Conservation (phyloP, 2,329 filamentous ascomycete genomes). For the Biscogniauxia mediterranea region DNA sequence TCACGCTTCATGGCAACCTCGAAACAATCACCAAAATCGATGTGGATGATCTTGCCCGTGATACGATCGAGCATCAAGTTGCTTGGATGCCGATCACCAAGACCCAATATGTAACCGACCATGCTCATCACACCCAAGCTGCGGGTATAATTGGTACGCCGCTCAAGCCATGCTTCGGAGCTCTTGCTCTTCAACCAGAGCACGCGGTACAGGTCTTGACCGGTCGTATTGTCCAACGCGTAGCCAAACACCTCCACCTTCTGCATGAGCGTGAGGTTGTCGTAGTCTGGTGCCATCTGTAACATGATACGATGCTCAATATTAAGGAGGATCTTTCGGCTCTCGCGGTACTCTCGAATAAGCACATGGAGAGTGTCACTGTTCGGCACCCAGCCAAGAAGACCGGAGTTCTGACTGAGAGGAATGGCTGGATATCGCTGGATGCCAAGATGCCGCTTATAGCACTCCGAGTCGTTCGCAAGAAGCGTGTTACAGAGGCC, state of each 20-base stretch:
- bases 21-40: constrained; percentile 99
- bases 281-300: constrained; percentile 98
- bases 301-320: constrained; percentile 99
- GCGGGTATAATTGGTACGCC: constrained; percentile 97
- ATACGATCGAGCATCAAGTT: constrained; percentile 96
- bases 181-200: constrained; percentile 99
- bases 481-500: constrained; percentile 95
- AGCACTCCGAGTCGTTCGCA: constrained; percentile 89
- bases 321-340: constrained; percentile 93
- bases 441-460: constrained; percentile 95
- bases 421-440: constrained; percentile 97
- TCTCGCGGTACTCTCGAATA: constrained; percentile 96
- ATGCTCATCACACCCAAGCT: constrained; percentile 99
- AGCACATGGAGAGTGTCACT: constrained; percentile 96
- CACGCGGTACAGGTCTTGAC: constrained; percentile 95
- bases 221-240: constrained; percentile 97
- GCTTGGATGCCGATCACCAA: constrained; percentile 94
- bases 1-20: constrained; percentile 99
- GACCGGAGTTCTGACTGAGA: constrained; percentile 90
- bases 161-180: constrained; percentile 95
- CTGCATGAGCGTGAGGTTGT: constrained; percentile 98
- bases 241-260: constrained; percentile 99
- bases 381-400: constrained; percentile 95
- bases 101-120: constrained; percentile 98
- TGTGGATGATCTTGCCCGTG: constrained; percentile 96